Base-by-base conservation (phyloP, 495 filamentous ascomycete genomes). In the Penicillium psychrofluorescens region DNA sequence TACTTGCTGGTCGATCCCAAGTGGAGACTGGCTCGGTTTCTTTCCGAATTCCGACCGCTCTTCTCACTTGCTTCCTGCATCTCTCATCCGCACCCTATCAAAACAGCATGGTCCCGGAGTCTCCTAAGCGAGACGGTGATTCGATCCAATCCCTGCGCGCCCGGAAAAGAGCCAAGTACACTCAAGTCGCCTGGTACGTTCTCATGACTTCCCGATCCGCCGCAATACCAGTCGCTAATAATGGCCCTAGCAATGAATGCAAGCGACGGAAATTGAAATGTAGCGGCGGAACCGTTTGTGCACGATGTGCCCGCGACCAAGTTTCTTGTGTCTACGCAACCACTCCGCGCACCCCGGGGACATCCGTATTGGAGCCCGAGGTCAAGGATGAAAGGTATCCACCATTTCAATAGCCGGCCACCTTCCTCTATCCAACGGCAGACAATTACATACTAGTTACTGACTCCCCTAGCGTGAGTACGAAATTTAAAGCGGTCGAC, bases 211-310 rank as follows among this genome's bases (percentile, higher is more conserved):
- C 0, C 9, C n/a, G 6, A 44, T 29, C 22, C 35, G 11, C 14
- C 11, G 15, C 10, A 35, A 14, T 30, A 33, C 22, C 13, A 16
- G 5, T 41, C 29, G 33, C 36, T 29, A 28, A 49, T 59, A 48
- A 53, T 42, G 9, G 28, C 6, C 27, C 8, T 35, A 76, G 73
- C 52, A 94, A 90, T 56, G 86, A 95, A 57, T 95, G 89, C 68
- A 94, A 94, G 53, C 74, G 88, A 15, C 81, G 89, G 36, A 95
- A 95, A 66, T 84, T 95, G 62, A 94, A 92, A 59, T 95, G 89
- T 63, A 90, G 89, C 58, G 89, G 89, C 39, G 78, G 88, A 46
- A 73, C 67, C 1, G 80, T 83, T 1, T 95, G 89, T 54, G 77
- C 82, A 41, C 77, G 88, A 48, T 95, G 89, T 62, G 79, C 79